Evolutionary conservation across 179 eudicot species (phyloP).

Genomic region (Sideroxylon spinosum): DNA sequence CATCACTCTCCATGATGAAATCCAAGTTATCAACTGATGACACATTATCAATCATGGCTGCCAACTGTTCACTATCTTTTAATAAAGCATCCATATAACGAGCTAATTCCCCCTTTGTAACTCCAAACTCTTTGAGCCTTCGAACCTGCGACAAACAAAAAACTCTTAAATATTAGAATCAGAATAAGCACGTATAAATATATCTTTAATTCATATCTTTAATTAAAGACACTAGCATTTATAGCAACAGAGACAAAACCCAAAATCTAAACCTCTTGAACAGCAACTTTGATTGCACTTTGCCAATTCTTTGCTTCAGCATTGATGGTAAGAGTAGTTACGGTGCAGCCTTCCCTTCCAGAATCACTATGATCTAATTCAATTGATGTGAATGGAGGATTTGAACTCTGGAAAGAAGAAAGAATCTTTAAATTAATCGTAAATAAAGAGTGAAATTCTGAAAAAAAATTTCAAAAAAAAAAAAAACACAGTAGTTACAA

Average conservation of each 20-base stretch:
- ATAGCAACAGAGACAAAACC: background rate
- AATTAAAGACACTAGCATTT: slow-evolving; percentile 4
- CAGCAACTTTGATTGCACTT: slow-evolving; percentile 90
- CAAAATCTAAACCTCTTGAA: slow-evolving; percentile 74
- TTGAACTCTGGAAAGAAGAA: slow-evolving; percentile 65
- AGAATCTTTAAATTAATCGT: slow-evolving; percentile 21
- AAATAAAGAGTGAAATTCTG: background rate
- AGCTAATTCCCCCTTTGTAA: slow-evolving; percentile 91
- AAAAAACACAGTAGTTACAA: slow-evolving; percentile 12
- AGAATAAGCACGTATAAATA: background rate
- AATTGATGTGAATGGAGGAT: slow-evolving; percentile 93
- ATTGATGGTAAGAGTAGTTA: slow-evolving; percentile 95
- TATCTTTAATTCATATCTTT: background rate
- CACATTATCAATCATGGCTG: slow-evolving; percentile 97
- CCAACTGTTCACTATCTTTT: slow-evolving; percentile 98
- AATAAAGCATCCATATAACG: slow-evolving; percentile 92
- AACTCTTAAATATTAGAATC: background rate
- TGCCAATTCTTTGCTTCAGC: slow-evolving; percentile 98
- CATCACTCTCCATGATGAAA: slow-evolving; percentile 97
- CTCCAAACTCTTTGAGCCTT: slow-evolving; percentile 97
- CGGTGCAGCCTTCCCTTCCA: slow-evolving; percentile 99
- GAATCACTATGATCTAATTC: slow-evolving; percentile 99
- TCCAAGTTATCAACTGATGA: slow-evolving; percentile 97
- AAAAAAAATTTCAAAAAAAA: slow-evolving; percentile 8
- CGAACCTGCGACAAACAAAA: slow-evolving; percentile 57